Conservation (phyloP, 2,329 filamentous ascomycete species). For the Pestalotiopsis sp. region DNA sequence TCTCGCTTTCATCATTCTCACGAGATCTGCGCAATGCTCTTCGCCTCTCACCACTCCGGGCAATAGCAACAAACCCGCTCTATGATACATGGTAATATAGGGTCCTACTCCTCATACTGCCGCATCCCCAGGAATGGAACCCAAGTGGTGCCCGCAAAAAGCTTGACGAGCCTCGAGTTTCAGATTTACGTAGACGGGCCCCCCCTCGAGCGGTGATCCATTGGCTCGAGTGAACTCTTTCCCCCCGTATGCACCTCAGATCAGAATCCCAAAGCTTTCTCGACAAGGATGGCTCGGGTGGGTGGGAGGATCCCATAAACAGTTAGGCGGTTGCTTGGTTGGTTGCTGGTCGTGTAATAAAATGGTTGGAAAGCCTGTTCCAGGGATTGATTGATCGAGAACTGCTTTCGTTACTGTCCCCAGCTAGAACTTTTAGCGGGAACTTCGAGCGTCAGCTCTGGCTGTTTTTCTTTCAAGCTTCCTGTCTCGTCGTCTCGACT, state of each 20-base stretch:
- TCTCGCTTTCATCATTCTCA: not conserved
- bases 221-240: not conserved
- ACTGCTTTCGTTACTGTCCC: not conserved
- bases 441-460: not conserved
- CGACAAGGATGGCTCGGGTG: not conserved
- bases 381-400: not conserved
- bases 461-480: not conserved
- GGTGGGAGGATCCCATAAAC: not conserved
- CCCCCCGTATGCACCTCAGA: slow-evolving; percentile 4
- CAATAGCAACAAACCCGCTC: not conserved
- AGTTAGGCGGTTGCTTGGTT: not conserved
- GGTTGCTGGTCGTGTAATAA: not conserved
- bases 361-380: not conserved
- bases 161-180: slow-evolving; percentile 4
- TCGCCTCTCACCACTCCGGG: not conserved
- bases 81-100: not conserved
- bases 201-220: not conserved
- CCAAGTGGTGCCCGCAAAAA: slow-evolving; percentile 9
- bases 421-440: not conserved
- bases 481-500: slow-evolving; percentile 6
- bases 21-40: not conserved
- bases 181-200: slow-evolving; percentile 4
- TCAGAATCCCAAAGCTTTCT: slow-evolving; percentile 3
- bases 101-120: not conserved
- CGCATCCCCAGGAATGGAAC: not conserved